Base-by-base conservation (phyloP, 2,329 filamentous ascomycete genomes). In the Diaporthe citrichinensis region DNA sequence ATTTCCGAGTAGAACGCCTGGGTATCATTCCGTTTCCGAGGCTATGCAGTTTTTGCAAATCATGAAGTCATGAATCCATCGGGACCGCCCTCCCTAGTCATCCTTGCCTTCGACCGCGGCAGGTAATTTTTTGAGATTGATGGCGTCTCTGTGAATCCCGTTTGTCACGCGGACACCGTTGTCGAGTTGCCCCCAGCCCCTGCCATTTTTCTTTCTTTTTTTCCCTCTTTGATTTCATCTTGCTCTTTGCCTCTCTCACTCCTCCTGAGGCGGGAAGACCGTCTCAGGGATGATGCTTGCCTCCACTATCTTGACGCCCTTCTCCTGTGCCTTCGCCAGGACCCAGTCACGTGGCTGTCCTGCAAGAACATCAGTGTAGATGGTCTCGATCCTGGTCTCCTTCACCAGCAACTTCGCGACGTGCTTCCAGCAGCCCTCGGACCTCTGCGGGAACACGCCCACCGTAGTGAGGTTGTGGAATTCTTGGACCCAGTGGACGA, bases 391-490 rank as follows among this genome's bases (percentile, higher is more conserved):
- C 15, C 41, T 39, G 55, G 20, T 59, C n/a, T 65, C 46, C 53
- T 34, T 20, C 0, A 7, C 3, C 49, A 76, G 51, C n/a, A 76
- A 15, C 39, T 46, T 57, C 10, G 61, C 25, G 15, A 76, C 25
- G 20, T 69, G 28, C 28, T 34, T 34, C 25, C 31, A 58, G 31
- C 31, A 62, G 17, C 9, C 31, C 1, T 72, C 55, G 6, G 41
- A 25, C 4, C 36, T 51, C 3, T 51, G 8, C 6, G 74, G 71
- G 25, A 57, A 76, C 12, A 74, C 25, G 25, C 74, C 72, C n/a
- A 77, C 17, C 4, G 74, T 72, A 31, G n/a, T 55, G 58, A 77
- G 59, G 39, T 72, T 72, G n/a, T 61, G 39, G 17, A 77, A 77
- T 5, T 14, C 9, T 10, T 12, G 28, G 10, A 77, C 23, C 76